A percentile compares a stretch with the other conserved stretches of the same genome.
These are phyloP conservation scores for Brettanomyces naardenensis DNA, from an alignment of 805 yeast genomes.

Conservation along the genomic window DNA sequence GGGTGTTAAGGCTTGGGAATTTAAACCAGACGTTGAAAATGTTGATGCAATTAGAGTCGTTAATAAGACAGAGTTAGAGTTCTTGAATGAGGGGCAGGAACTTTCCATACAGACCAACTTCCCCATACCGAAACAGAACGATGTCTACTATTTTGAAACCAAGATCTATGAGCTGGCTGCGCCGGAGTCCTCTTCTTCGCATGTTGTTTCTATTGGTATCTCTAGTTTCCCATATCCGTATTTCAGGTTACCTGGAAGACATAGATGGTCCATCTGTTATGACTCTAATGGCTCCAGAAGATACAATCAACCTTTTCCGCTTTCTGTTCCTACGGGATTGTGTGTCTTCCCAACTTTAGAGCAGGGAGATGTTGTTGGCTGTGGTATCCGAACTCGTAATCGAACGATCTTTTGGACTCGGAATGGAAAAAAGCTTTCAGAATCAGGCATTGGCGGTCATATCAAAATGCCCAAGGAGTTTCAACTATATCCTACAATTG, in stretches of 20 bases:
- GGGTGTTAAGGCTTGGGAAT: slow-evolving; percentile 88
- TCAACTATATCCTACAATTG: slow-evolving; percentile 79
- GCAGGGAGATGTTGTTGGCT: slow-evolving; percentile 89
- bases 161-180: slow-evolving; percentile 68
- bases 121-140: slow-evolving; percentile 77
- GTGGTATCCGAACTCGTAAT: slow-evolving; percentile 75
- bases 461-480: slow-evolving; percentile 61
- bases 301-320: slow-evolving; percentile 64
- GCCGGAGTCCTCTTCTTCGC: slow-evolving; percentile 33
- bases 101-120: slow-evolving; percentile 65
- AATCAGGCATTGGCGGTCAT: slow-evolving; percentile 76
- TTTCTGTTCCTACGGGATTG: slow-evolving; percentile 32
- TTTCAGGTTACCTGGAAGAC: slow-evolving; percentile 90
- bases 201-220: slow-evolving; percentile 63
- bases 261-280: slow-evolving; percentile 76
- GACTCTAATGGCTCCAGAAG: slow-evolving; percentile 80
- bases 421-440: slow-evolving; percentile 84
- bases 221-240: slow-evolving; percentile 87
- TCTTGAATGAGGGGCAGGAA: slow-evolving; percentile 31
- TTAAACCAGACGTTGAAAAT: slow-evolving; percentile 48
- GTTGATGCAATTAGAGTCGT: slow-evolving; percentile 52
- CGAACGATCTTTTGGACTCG: slow-evolving; percentile 91
- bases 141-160: slow-evolving; percentile 82
- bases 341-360: slow-evolving; percentile 51
- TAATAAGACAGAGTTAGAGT: slow-evolving; percentile 56